Percentiles rank a stretch among this genome's conserved stretches.
phyloP scores from a whole-genome alignment of 768 basidiomycete species.

The Plicaturopsis crispa region DNA sequence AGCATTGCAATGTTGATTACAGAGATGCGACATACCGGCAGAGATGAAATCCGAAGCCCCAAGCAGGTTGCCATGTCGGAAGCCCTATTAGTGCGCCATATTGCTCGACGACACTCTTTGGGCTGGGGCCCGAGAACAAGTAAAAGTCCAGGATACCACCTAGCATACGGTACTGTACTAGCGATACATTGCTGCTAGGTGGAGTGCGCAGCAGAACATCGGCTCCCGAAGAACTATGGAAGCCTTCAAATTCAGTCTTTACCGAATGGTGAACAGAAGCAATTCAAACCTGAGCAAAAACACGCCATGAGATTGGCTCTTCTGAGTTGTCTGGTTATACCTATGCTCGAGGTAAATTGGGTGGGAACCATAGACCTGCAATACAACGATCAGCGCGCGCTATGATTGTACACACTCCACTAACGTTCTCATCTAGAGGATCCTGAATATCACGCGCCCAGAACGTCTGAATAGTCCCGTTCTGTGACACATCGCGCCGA shows the following conservation, averaged over 20 bases:
- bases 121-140: constrained; percentile 56
- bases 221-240: constrained; percentile 51
- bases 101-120: constrained; percentile 59
- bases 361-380: constrained; percentile 75
- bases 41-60: constrained; percentile 76
- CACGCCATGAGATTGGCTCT: constrained; percentile 64
- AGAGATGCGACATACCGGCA: constrained; percentile 45
- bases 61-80: constrained; percentile 65
- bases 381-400: too few relatives aligned
- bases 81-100: constrained; percentile 58
- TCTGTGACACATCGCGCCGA: constrained; percentile 47
- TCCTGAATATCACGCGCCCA: constrained; percentile 61
- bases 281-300: constrained; percentile 65
- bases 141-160: constrained; percentile 80
- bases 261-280: too few relatives aligned
- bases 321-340: constrained; percentile 39
- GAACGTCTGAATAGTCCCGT: constrained; percentile 57
- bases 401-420: too few relatives aligned
- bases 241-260: constrained; percentile 2
- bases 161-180: constrained; percentile 66
- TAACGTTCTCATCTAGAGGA: constrained; percentile 61
- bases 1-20: not conserved
- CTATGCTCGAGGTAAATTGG: constrained; percentile 70
- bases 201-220: constrained; percentile 66
- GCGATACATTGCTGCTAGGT: constrained; percentile 40